Evolutionary conservation across 1,284 basidiomycete genomes (phyloP).

Genomic region (Mycena sp.): DNA sequence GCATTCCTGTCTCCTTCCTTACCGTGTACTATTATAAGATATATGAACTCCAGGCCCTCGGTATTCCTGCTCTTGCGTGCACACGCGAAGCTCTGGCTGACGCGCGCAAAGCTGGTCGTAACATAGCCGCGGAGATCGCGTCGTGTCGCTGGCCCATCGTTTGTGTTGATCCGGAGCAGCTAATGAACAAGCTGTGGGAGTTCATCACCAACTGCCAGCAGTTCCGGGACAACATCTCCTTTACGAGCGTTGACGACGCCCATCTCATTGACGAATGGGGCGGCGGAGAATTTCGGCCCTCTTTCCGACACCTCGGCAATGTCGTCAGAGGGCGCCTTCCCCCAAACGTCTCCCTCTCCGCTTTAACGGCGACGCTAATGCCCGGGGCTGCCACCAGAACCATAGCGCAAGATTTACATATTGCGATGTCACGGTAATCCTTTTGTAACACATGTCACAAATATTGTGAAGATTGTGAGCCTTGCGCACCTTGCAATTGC

Average conservation of each 20-base stretch:
- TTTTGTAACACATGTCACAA: no score
- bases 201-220: no score
- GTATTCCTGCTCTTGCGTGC: no score
- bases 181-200: no score
- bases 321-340: constrained; percentile 26
- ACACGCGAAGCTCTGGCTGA: constrained; percentile 1
- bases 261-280: no score
- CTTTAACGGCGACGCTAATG: constrained; percentile 25
- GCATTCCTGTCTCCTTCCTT: not conserved
- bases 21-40: not conserved
- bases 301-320: constrained; percentile 22
- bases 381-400: constrained; percentile 10
- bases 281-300: no score
- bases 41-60: not conserved
- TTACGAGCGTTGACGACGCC: no score
- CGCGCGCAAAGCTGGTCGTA: not conserved
- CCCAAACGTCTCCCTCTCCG: constrained; percentile 11
- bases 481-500: not conserved
- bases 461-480: constrained; percentile 1
- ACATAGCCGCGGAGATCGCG: not conserved
- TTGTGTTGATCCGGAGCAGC: no score
- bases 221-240: no score
- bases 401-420: no score
- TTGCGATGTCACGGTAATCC: no score
- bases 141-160: not conserved